These are phyloP conservation scores for Aspergillus nanangensis DNA, from an alignment of 495 filamentous ascomycete genomes.

Conservation along the genomic window DNA sequence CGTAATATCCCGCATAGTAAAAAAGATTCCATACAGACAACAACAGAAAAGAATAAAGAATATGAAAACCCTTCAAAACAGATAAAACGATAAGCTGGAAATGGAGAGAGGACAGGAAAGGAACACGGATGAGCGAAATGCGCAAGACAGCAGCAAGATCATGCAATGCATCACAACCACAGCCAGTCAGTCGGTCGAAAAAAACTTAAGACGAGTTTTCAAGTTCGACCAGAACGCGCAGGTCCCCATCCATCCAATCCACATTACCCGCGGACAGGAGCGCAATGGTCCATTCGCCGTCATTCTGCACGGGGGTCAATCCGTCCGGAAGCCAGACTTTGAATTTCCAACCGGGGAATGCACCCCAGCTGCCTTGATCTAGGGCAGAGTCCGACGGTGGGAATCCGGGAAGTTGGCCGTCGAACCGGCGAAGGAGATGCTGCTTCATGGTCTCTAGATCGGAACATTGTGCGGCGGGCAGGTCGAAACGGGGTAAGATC, in stretches of 20 bases:
- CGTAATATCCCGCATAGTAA: no score
- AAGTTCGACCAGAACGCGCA: slow-evolving; percentile 42
- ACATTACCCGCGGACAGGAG: slow-evolving; percentile 36
- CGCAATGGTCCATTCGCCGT: slow-evolving; percentile 44
- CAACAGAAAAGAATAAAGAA: no score
- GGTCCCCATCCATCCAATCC: slow-evolving; percentile 52
- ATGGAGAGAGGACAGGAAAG: no score
- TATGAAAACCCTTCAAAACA: no score
- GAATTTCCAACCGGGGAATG: slow-evolving; percentile 27
- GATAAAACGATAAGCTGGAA: no score
- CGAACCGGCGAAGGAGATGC: slow-evolving; percentile 28
- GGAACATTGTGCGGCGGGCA: slow-evolving; percentile 32
- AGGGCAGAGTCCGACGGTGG: slow-evolving; percentile 11
- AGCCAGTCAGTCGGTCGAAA: no score
- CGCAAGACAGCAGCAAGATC: no score
- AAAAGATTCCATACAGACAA: no score
- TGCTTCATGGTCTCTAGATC: slow-evolving; percentile 29
- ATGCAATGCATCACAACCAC: no score
- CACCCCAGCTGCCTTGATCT: slow-evolving; percentile 13
- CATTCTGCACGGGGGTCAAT: slow-evolving; percentile 27
- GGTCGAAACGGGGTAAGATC: slow-evolving; percentile 32
- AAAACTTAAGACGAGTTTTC: no score
- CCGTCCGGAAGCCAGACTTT: slow-evolving; percentile 40
- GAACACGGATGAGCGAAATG: no score
- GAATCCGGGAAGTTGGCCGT: slow-evolving; percentile 27